A percentile compares a stretch with the other conserved stretches of the same genome.
Evolutionary conservation across 352 stramenopile species (phyloP).

Genomic region (Globisporangium paroecandrum): DNA sequence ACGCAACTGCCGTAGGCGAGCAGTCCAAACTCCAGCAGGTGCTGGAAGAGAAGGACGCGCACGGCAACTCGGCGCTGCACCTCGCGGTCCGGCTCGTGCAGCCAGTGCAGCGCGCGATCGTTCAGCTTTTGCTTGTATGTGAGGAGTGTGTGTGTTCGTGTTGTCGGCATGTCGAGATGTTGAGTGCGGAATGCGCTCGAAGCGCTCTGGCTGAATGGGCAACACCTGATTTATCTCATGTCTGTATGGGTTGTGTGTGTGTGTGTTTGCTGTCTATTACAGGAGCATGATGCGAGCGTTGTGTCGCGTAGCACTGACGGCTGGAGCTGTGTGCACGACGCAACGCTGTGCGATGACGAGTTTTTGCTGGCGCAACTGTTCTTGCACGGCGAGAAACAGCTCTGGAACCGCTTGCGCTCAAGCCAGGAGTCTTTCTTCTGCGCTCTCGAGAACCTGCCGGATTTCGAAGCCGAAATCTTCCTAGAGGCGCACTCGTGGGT

Average conservation of each 20-base stretch:
- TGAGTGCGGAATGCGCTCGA: neutral
- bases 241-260: neutral
- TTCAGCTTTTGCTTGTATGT: slow-evolving; percentile 53
- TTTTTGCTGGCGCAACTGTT: slow-evolving; percentile 70
- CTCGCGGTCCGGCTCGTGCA: slow-evolving; percentile 68
- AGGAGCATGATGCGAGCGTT: slow-evolving; percentile 38
- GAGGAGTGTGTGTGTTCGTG: neutral
- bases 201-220: neutral
- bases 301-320: slow-evolving; percentile 39
- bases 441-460: slow-evolving; percentile 61
- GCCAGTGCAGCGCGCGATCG: slow-evolving; percentile 50
- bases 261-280: neutral
- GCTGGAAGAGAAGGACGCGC: slow-evolving; percentile 51
- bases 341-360: slow-evolving; percentile 71
- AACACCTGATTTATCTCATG: slow-evolving; percentile 7
- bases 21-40: slow-evolving; percentile 27
- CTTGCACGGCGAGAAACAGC: slow-evolving; percentile 56
- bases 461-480: slow-evolving; percentile 82
- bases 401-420: slow-evolving; percentile 39
- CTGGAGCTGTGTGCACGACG: slow-evolving; percentile 78
- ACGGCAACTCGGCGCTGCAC: slow-evolving; percentile 71
- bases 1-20: neutral
- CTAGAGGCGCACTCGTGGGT: slow-evolving; percentile 80
- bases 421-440: slow-evolving; percentile 55
- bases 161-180: neutral